Conservation (phyloP, 169 alveolate genomes). For the Eimeria praecox region DNA sequence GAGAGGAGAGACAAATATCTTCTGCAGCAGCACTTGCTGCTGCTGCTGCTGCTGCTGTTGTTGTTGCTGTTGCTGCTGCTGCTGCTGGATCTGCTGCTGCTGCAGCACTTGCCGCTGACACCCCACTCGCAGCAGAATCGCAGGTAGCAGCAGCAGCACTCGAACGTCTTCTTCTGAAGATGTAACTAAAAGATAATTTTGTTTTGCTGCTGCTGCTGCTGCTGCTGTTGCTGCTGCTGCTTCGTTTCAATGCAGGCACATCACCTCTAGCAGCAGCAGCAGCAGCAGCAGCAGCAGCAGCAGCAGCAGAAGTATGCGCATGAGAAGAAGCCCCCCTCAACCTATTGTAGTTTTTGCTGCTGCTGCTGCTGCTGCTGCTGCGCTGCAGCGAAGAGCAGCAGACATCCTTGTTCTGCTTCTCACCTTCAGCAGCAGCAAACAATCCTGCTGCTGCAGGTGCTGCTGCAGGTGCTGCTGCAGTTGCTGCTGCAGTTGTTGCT, state of each 20-base stretch:
- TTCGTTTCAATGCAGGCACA: neutral
- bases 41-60: no score
- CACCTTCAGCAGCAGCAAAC: neutral
- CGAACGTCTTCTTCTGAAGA: constrained; percentile 14
- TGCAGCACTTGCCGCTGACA: neutral
- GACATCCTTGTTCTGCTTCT: neutral
- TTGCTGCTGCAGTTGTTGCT: neutral
- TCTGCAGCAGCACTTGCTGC: neutral
- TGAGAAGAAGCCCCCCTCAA: neutral
- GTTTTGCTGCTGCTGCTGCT: constrained; percentile 32
- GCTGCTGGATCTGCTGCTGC: neutral
- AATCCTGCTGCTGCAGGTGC: constrained; percentile 11
- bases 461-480: neutral
- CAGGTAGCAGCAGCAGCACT: neutral
- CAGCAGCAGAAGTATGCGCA: neutral
- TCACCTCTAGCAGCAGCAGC: neutral
- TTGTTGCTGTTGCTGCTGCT: neutral
- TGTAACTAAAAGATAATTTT: neutral
- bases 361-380: neutral
- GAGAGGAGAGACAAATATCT: neutral
- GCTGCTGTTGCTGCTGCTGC: constrained; percentile 30
- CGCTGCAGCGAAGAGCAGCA: no score
- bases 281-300: neutral
- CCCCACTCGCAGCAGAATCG: neutral
- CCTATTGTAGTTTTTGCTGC: no score